These are phyloP conservation scores for Monosporascus sp. DNA, from an alignment of 2,329 filamentous ascomycete species.

Conservation along the genomic window DNA sequence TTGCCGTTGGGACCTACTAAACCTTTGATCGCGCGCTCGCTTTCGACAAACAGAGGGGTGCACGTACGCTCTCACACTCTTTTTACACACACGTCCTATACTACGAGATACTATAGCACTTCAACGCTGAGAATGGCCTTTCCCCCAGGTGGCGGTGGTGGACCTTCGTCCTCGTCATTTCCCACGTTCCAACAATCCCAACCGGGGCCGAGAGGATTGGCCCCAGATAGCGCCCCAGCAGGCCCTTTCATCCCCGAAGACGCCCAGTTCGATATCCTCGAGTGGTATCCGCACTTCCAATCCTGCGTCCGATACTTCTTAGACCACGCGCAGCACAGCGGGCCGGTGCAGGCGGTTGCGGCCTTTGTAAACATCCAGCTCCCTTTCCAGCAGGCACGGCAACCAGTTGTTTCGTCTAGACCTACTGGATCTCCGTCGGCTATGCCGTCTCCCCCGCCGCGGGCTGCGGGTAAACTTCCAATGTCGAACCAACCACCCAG, in stretches of 20 bases:
- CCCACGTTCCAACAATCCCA: constrained; percentile 17
- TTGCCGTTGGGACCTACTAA: not conserved
- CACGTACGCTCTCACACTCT: not conserved
- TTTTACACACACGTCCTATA: not conserved
- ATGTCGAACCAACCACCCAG: constrained; percentile 26
- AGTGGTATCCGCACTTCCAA: constrained; percentile 89
- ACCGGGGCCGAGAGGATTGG: constrained; percentile 15
- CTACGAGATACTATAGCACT: not conserved
- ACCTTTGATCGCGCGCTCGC: too few species aligned
- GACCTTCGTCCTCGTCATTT: constrained; percentile 10
- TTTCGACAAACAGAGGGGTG: too few species aligned
- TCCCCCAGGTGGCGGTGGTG: constrained; percentile 15
- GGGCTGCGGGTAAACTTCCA: constrained; percentile 22
- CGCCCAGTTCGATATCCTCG: constrained; percentile 70
- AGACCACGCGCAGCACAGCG: constrained; percentile 81
- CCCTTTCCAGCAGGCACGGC: constrained; percentile 66
- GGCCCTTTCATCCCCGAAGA: constrained; percentile 21
- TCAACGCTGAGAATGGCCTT: constrained; percentile 19
- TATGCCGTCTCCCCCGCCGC: constrained; percentile 23
- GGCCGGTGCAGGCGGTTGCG: constrained; percentile 78
- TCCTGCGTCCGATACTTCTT: constrained; percentile 89
- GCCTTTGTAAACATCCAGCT: constrained; percentile 89
- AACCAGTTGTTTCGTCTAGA: constrained; percentile 39
- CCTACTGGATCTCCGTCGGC: constrained; percentile 29
- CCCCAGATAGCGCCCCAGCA: constrained; percentile 14